Evolutionary conservation across 2,329 filamentous ascomycete genomes (phyloP).

Genomic region (Acrodontium crateriforme): DNA sequence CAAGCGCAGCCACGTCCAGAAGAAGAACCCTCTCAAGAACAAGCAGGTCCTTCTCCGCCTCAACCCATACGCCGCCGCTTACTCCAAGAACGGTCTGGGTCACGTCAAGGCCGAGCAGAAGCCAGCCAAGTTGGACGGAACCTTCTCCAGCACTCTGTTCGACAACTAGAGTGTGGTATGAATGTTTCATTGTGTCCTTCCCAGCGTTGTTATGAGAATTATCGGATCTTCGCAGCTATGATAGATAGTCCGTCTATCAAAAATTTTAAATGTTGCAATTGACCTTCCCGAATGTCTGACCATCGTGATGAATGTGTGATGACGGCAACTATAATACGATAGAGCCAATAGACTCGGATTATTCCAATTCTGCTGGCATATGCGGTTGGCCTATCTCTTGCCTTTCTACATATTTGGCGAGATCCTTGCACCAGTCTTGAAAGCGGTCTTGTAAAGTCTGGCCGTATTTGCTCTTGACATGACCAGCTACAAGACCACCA

Average conservation of each 20-base stretch:
- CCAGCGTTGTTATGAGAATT: no score
- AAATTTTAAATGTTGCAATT: no score
- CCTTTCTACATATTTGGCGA: constrained; percentile 29
- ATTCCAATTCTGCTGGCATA: no score
- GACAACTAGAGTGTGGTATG: constrained; percentile 36
- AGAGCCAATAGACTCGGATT: no score
- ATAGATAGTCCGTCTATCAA: no score
- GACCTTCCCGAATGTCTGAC: no score
- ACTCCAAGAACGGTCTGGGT: constrained; percentile 73
- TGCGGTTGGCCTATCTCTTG: no score
- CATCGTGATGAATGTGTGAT: no score
- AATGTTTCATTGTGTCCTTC: no score
- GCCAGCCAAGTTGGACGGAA: constrained; percentile 40
- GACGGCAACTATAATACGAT: no score
- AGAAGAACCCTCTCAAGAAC: constrained; percentile 99
- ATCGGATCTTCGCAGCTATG: no score
- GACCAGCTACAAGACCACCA: constrained; percentile 27
- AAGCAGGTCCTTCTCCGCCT: constrained; percentile 97
- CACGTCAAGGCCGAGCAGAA: constrained; percentile 54
- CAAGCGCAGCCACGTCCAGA: constrained; percentile 85
- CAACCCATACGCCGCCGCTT: constrained; percentile 92
- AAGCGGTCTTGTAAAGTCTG: constrained; percentile 24
- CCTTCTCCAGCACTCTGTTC: constrained; percentile 35
- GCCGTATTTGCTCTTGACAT: constrained; percentile 30
- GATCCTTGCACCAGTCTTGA: constrained; percentile 26